phyloP scores from a whole-genome alignment of 805 yeast species.

The Pichia paraexigua region DNA sequence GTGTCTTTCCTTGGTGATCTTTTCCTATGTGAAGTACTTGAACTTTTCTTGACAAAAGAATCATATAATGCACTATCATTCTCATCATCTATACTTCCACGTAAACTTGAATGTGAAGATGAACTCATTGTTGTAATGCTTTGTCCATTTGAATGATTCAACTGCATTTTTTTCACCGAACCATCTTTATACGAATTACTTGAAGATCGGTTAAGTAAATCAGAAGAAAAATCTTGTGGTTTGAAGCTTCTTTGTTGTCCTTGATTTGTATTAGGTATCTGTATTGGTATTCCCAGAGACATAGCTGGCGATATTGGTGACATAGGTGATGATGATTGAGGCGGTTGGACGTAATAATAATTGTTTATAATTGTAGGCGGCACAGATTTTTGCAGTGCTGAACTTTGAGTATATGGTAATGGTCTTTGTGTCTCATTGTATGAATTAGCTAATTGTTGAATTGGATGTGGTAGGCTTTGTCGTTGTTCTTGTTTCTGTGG shows the following conservation, averaged over 20 bases:
- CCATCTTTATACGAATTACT: neutral
- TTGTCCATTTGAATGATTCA: neutral
- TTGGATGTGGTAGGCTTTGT: slow-evolving; percentile 9
- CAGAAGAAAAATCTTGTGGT: slow-evolving; percentile 2
- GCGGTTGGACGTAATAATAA: slow-evolving; percentile 16
- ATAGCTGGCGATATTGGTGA: neutral
- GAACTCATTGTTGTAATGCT: neutral
- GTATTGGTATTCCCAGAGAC: neutral
- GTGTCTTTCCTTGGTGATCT: neutral
- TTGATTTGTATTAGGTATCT: neutral
- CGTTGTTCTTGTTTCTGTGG: slow-evolving; percentile 5
- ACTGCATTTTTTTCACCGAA: neutral
- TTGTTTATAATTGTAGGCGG: slow-evolving; percentile 17
- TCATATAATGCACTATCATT: neutral
- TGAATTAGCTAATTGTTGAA: slow-evolving; percentile 3
- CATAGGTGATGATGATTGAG: neutral
- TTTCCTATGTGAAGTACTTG: neutral
- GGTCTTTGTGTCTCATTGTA: slow-evolving; percentile 2
- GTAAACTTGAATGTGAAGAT: neutral
- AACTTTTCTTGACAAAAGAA: neutral
- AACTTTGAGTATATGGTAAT: neutral
- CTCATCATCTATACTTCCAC: neutral
- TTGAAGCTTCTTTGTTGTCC: neutral
- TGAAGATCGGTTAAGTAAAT: neutral
- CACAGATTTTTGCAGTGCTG: neutral